These are phyloP conservation scores for Sambucus nigra DNA, from an alignment of 129 eudicot species.

Conservation along the genomic window DNA sequence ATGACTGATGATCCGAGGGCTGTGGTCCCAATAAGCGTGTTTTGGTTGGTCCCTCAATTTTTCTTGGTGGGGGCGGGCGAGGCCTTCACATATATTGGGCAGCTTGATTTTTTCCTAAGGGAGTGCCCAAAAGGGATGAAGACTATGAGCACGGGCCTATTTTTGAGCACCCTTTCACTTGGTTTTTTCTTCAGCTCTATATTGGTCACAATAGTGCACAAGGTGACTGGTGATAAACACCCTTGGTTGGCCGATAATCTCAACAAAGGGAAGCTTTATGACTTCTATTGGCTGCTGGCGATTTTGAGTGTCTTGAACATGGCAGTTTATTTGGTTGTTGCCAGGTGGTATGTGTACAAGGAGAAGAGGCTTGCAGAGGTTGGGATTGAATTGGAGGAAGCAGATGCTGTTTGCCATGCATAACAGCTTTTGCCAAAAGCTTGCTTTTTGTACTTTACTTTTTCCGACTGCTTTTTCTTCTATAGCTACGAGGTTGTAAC, in stretches of 20 bases:
- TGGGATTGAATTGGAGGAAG: slow-evolving; percentile 51
- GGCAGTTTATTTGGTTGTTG: slow-evolving; percentile 31
- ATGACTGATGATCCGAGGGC: slow-evolving; percentile 23
- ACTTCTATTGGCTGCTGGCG: slow-evolving; percentile 74
- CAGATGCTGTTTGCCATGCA: slow-evolving; percentile 18
- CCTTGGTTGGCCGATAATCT: slow-evolving; percentile 78
- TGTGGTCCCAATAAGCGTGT: slow-evolving; percentile 48
- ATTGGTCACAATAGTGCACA: slow-evolving; percentile 60
- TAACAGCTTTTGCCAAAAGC: slow-evolving; percentile 10
- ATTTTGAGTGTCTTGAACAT: slow-evolving; percentile 47
- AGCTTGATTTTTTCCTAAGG: slow-evolving; percentile 70
- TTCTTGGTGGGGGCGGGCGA: slow-evolving; percentile 76
- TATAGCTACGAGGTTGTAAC: not conserved
- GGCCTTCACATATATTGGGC: slow-evolving; percentile 85
- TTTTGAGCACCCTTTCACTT: slow-evolving; percentile 57
- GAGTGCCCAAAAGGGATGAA: slow-evolving; percentile 93
- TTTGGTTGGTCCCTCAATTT: slow-evolving; percentile 76
- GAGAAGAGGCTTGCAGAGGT: slow-evolving; percentile 64
- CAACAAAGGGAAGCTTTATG: slow-evolving; percentile 62
- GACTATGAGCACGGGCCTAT: slow-evolving; percentile 74
- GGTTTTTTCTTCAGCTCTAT: slow-evolving; percentile 79
- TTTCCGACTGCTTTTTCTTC: slow-evolving; percentile 9
- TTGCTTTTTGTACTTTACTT: not conserved
- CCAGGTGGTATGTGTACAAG: slow-evolving; percentile 70
- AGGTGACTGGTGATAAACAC: slow-evolving; percentile 33